phyloP scores from a whole-genome alignment of 2,329 filamentous ascomycete genomes.

The Cercospora zeina region DNA sequence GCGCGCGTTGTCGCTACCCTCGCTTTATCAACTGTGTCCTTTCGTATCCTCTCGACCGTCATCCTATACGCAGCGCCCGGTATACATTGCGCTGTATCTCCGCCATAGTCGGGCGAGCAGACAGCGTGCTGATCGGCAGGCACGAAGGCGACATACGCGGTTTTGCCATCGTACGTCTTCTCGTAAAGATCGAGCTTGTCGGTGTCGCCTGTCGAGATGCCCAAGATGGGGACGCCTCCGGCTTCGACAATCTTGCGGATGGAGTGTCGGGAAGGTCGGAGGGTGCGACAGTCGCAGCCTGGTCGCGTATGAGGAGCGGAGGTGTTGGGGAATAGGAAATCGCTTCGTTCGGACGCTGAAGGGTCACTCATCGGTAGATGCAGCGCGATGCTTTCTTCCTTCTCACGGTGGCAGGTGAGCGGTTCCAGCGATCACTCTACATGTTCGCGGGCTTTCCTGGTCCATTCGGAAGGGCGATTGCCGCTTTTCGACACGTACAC shows the following conservation, averaged over 20 bases:
- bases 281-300: slow-evolving; percentile 24
- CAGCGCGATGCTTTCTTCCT: background rate
- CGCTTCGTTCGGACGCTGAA: background rate
- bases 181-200: slow-evolving; percentile 21
- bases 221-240: slow-evolving; percentile 15
- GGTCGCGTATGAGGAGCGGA: slow-evolving; percentile 20
- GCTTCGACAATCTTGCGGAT: slow-evolving; percentile 14
- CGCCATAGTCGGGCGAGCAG: slow-evolving; percentile 12
- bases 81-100: slow-evolving; percentile 21
- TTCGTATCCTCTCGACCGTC: too few species aligned
- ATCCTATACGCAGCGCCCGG: background rate
- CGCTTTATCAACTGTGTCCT: background rate
- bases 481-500: background rate
- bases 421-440: background rate
- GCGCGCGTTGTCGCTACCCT: background rate
- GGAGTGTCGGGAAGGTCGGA: slow-evolving; percentile 12
- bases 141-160: slow-evolving; percentile 18
- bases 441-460: background rate
- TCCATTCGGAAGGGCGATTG: background rate
- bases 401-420: background rate
- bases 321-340: background rate
- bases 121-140: slow-evolving; percentile 8
- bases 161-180: slow-evolving; percentile 16
- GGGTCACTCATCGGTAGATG: slow-evolving; percentile 1
- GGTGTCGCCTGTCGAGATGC: slow-evolving; percentile 20